Evolutionary conservation across 176 grass and related monocot species (phyloP), one percentile per base, ranked within the genome.

Genomic region (Oryza nivara): DNA sequence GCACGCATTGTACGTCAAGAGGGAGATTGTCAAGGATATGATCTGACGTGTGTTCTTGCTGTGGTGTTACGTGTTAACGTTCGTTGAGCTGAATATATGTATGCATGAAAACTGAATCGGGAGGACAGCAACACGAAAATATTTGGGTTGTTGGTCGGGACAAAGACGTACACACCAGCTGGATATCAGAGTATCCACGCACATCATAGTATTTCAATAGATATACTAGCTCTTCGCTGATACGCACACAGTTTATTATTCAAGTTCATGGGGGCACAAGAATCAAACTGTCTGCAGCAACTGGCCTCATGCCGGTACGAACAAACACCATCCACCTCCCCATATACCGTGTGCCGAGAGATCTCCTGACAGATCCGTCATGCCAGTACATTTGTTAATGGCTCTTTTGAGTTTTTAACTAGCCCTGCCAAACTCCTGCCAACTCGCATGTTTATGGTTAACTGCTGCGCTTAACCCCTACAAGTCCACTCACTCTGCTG

Each of bases 11-110:
- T 23, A 58, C 9, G 58, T 63, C 14, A 10, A 5, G 5, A 5
- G 35, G 19, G 34, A 9, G 22, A 41, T 19, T 69, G 54, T 76
- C 19, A 63, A 63, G 58, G 16, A 36, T 25, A 61, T 11, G 30
- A 45, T 12, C 58, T 14, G 43, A 68, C 45, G 6, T 44, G n/a
- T 58, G 58, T 63, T 63, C 5, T 63, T 11, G 58, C 58, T 44
- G 9, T 47, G 30, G 17, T 13, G 68, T 32, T 22, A 44, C 48
- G 65, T 70, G 83, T 43, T 36, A 20, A 70, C 58, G 28, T 70
- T 77, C 73, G 82, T 60, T 85, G 73, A 85, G 83, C 83, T 3
- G 82, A 76, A 56, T 69, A 76, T 67, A 83, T 6, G 30, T 32
- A 11, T 19, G 16, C 58, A 63, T 63, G 20, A 63, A 9, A 32